These are phyloP conservation scores for Agaricales sp. DNA, from an alignment of 1,284 basidiomycete genomes.

Conservation along the genomic window DNA sequence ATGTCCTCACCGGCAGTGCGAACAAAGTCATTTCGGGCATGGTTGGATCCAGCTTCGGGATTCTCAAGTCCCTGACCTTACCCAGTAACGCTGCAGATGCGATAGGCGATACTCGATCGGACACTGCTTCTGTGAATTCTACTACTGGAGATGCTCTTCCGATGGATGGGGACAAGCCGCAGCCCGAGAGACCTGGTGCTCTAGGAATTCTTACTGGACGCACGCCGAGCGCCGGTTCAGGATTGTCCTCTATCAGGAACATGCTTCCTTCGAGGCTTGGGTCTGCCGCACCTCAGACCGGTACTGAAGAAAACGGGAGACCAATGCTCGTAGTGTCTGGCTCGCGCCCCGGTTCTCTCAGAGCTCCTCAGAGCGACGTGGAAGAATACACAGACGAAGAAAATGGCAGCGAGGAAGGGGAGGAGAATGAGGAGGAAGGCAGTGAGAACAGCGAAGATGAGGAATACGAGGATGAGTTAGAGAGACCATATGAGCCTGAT, in stretches of 20 bases:
- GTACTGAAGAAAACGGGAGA: not conserved
- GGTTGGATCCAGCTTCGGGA: not conserved
- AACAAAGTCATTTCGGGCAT: not conserved
- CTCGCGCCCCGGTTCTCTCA: not conserved
- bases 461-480: not conserved
- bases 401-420: not conserved
- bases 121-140: not conserved
- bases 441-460: not conserved
- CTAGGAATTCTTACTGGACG: not conserved
- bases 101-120: no score
- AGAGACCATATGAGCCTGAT: not conserved
- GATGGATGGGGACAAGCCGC: not conserved
- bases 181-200: not conserved
- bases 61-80: not conserved
- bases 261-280: not conserved
- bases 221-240: not conserved
- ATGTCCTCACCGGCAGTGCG: not conserved
- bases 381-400: not conserved
- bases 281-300: not conserved
- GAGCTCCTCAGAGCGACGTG: not conserved
- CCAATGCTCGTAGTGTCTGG: not conserved
- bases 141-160: not conserved
- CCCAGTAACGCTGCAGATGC: not conserved
- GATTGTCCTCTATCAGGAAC: not conserved
- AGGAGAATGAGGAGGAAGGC: not conserved